Base-by-base conservation (phyloP, 108 stramenopile genomes). In the Conticribra guillardii region DNA sequence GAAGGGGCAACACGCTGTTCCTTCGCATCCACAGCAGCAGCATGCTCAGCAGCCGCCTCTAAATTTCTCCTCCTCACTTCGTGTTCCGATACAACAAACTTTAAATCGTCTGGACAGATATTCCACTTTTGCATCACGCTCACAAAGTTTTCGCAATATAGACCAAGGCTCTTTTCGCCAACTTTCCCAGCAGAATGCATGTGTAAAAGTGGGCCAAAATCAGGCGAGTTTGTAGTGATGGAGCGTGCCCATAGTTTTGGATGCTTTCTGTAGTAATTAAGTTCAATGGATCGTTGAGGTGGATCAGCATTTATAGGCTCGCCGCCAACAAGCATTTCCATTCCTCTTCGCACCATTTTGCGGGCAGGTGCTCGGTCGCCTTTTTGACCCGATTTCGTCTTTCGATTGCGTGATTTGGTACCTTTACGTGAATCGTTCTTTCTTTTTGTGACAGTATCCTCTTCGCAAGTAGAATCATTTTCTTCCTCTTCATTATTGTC, bases 321-420 rank as follows among this genome's bases (percentile, higher is more conserved):
- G 1, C 93, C 93, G 16, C 89, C 89, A 0, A 94, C 93, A 23
- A 94, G 76, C 93, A 94, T 94, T 76, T 94, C 93, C 90, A 94
- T 94, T 19, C 93, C 93, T 46, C 92, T 64, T 0, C 92, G 89
- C 0, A 90, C 84, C 84, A 93, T 81, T 69, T 89, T 93, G 17
- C 86, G 73, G 18, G 74, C 78, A 29, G 68, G 23, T 27, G 28
- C 27, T 18, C 54, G 53, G 14, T 57, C 46, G 9, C 34, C 24
- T 55, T 50, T 63, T 18, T 30, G 46, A 29, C n/a, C 29, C 27
- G 32, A 50, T 41, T n/a, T 11, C 27, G 45, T 54, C 31, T 55
- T 73, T 15, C 60, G 60, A 27, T 2, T 48, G 46, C 58, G 58
- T 15, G 45, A 16, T 50, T 62, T 71, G 18, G 33, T 44, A 44